phyloP scores from a whole-genome alignment of 148 eudicot genomes.

The Rheum nobile region DNA sequence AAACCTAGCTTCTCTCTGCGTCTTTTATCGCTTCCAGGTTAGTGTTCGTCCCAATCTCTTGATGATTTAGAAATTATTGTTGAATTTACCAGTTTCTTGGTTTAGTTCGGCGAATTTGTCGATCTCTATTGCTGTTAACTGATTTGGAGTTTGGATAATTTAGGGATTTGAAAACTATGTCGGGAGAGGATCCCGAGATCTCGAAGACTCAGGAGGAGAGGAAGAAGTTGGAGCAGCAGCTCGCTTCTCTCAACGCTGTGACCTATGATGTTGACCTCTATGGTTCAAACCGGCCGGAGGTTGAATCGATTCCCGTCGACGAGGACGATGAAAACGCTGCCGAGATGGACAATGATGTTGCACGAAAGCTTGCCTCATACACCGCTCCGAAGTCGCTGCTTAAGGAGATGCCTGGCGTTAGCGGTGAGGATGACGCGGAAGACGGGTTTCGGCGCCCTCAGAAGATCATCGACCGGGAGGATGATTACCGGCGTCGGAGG shows the following conservation, averaged over 20 bases:
- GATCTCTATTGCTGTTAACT: background rate
- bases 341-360: slow-evolving; percentile 46
- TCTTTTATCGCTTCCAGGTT: background rate
- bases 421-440: slow-evolving; percentile 53
- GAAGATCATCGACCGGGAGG: slow-evolving; percentile 79
- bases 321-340: slow-evolving; percentile 66
- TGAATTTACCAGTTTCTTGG: background rate
- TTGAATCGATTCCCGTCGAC: slow-evolving; percentile 57
- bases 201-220: slow-evolving; percentile 82
- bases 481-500: slow-evolving; percentile 63
- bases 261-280: slow-evolving; percentile 70
- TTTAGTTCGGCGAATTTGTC: background rate
- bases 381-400: slow-evolving; percentile 74
- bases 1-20: background rate
- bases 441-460: slow-evolving; percentile 49
- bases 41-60: background rate
- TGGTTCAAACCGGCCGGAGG: slow-evolving; percentile 44
- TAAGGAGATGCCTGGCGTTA: slow-evolving; percentile 61
- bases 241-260: slow-evolving; percentile 53
- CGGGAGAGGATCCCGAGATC: slow-evolving; percentile 50
- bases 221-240: slow-evolving; percentile 63
- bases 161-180: slow-evolving; percentile 13
- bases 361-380: slow-evolving; percentile 54
- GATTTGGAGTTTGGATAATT: background rate
- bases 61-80: background rate